Conservation (phyloP, 1,284 basidiomycete species). For the Boletus mariae region DNA sequence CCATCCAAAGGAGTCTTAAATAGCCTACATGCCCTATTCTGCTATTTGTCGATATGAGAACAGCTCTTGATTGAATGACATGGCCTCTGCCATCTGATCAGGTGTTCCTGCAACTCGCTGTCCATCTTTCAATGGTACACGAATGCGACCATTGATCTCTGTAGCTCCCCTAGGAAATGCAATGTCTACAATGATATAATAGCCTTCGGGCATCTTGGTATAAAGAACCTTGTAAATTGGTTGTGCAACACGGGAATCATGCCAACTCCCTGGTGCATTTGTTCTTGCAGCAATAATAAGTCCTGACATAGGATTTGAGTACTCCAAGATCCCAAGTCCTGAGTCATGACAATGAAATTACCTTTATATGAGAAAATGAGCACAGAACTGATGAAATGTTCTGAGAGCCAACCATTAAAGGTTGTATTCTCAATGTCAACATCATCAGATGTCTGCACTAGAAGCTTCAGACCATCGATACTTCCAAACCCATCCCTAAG, state of each 20-base stretch:
- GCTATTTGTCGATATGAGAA: background rate
- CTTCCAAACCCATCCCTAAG: background rate
- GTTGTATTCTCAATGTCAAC: conserved; percentile 44
- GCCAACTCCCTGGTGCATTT: conserved; percentile 49
- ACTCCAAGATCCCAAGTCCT: background rate
- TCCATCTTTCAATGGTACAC: conserved; percentile 40
- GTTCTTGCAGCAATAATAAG: conserved; percentile 33
- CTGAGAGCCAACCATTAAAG: conserved; percentile 47
- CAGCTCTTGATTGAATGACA: background rate
- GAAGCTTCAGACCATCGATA: conserved; percentile 15
- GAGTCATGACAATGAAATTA: background rate
- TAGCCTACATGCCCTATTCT: background rate
- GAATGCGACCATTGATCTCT: conserved; percentile 29
- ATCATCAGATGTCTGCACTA: conserved; percentile 22
- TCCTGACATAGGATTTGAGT: too few relatives aligned
- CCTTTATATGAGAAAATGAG: conserved; percentile 23
- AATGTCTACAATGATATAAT: conserved; percentile 16
- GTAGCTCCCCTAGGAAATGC: conserved; percentile 13
- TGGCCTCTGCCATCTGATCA: background rate
- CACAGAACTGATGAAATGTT: conserved; percentile 34
- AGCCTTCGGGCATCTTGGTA: conserved; percentile 9
- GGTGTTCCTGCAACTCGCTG: background rate
- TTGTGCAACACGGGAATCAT: conserved; percentile 40
- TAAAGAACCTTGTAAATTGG: conserved; percentile 38
- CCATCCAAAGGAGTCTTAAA: background rate